Evolutionary conservation across 805 yeast genomes (phyloP).

Genomic region (Diddensiella transvaalensis): DNA sequence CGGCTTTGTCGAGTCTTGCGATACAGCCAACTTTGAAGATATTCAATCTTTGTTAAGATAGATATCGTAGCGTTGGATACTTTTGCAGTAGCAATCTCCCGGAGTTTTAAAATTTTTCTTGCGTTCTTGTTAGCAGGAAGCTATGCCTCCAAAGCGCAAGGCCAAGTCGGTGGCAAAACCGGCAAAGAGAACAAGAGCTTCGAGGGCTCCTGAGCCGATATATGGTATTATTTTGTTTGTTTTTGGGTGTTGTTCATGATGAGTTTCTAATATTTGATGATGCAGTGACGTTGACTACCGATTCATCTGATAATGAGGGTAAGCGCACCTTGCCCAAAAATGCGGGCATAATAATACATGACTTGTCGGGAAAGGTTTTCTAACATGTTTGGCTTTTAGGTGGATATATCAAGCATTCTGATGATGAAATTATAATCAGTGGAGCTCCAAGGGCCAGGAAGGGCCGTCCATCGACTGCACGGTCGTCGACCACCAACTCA

Average conservation of each 20-base stretch:
- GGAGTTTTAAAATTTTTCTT: not conserved
- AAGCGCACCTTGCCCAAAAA: too few species aligned
- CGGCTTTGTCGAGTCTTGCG: too few species aligned
- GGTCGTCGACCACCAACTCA: not conserved
- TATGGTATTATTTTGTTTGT: not conserved
- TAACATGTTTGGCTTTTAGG: too few species aligned
- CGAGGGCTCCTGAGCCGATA: not conserved
- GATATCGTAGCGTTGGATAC: too few species aligned
- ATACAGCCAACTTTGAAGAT: too few species aligned
- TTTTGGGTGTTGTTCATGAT: not conserved
- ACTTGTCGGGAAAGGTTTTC: too few species aligned
- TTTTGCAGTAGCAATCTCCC: too few species aligned
- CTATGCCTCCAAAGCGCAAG: not conserved
- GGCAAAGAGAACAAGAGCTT: not conserved
- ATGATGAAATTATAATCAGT: slow-evolving; percentile 1
- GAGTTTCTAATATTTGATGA: too few species aligned
- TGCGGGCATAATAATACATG: too few species aligned
- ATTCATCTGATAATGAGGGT: not conserved
- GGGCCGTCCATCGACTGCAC: not conserved
- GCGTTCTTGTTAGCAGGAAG: not conserved
- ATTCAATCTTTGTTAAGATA: too few species aligned
- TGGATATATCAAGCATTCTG: not conserved
- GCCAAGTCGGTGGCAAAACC: not conserved
- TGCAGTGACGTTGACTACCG: too few species aligned
- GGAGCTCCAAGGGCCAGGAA: not conserved